Conservation (phyloP, 2,329 filamentous ascomycete species). For the Venturia aucupariae region DNA sequence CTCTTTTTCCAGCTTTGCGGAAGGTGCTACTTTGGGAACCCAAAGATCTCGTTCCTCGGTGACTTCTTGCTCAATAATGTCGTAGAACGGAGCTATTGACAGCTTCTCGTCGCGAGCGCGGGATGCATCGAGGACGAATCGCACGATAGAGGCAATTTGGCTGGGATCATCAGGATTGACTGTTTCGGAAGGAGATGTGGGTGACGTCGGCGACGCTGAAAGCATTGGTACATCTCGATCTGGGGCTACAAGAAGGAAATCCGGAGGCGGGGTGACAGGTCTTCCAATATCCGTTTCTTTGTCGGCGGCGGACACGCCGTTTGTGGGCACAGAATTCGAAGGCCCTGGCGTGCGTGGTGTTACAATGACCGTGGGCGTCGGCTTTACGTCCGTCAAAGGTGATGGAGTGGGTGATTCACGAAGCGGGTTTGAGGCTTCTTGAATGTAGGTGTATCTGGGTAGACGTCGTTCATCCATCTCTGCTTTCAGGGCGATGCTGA, state of each 20-base stretch:
- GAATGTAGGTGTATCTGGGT: conserved; percentile 42
- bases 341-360: conserved; percentile 16
- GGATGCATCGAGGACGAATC: conserved; percentile 80
- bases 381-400: conserved; percentile 27
- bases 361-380: conserved; percentile 16
- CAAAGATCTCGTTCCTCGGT: conserved; percentile 1
- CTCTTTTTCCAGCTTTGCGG: background rate
- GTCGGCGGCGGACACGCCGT: background rate
- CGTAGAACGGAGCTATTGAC: conserved; percentile 58
- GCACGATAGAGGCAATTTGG: conserved; percentile 47
- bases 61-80: conserved; percentile 41
- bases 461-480: conserved; percentile 10
- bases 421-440: conserved; percentile 56
- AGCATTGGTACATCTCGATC: background rate
- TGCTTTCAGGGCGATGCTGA: conserved; percentile 67
- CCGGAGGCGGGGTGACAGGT: conserved; percentile 12
- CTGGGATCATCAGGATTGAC: conserved; percentile 9
- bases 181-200: conserved; percentile 3
- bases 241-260: conserved; percentile 5
- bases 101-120: conserved; percentile 63
- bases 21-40: background rate
- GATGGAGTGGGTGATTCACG: conserved; percentile 30
- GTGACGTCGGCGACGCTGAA: conserved; percentile 12
- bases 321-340: background rate
- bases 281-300: conserved; percentile 2